Evolutionary conservation across 345 rosid species (phyloP).

Genomic region (Citrus australasica): DNA sequence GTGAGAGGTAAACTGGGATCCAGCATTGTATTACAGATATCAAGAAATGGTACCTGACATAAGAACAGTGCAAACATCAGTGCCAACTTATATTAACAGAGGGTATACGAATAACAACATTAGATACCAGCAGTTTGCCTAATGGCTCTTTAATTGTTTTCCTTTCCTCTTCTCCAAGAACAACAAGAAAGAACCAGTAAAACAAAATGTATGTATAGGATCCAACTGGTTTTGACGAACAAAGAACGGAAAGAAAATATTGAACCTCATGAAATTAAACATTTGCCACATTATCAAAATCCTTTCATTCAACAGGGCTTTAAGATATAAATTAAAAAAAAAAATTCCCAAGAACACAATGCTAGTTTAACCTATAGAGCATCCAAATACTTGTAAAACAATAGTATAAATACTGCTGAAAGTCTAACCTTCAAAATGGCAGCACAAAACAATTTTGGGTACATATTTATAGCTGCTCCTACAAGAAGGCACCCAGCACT

Average conservation of each 20-base stretch:
- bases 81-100: not conserved
- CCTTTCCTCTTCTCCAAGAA: not conserved
- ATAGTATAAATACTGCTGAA: not conserved
- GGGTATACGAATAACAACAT: not conserved
- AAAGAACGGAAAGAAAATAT: not conserved
- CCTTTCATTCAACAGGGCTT: not conserved
- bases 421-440: slow-evolving; percentile 68
- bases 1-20: slow-evolving; percentile 86
- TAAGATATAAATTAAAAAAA: not conserved
- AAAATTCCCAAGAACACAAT: not conserved
- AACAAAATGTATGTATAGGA: not conserved
- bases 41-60: slow-evolving; percentile 87
- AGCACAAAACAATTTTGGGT: slow-evolving; percentile 59
- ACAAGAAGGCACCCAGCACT: slow-evolving; percentile 84
- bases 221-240: not conserved
- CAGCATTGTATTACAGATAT: slow-evolving; percentile 62
- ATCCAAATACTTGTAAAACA: not conserved
- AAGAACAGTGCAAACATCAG: slow-evolving; percentile 7
- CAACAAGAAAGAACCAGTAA: not conserved
- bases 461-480: slow-evolving; percentile 72
- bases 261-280: not conserved
- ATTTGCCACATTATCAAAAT: not conserved
- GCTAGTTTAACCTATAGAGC: not conserved
- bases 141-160: no score
- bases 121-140: not conserved